phyloP scores from a whole-genome alignment of 768 basidiomycete species.

The Bullera alba region DNA sequence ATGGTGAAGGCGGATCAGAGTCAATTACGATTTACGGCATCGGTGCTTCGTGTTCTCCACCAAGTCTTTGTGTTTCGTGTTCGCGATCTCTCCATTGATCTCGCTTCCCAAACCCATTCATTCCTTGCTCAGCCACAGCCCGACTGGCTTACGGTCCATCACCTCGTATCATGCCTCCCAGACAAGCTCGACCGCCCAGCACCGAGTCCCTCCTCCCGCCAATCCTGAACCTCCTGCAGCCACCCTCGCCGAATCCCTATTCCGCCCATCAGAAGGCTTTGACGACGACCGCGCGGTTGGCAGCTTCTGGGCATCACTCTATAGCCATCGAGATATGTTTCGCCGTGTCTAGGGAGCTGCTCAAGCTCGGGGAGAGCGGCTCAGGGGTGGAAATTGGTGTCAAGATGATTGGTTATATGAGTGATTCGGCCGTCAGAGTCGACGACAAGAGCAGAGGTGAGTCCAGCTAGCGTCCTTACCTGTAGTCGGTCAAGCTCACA shows the following conservation, averaged over 20 bases:
- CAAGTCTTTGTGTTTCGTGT: too few relatives aligned
- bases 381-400: constrained; percentile 79
- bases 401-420: constrained; percentile 78
- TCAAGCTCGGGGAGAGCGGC: constrained; percentile 80
- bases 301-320: constrained; percentile 58
- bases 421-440: constrained; percentile 62
- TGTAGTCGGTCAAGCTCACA: background rate
- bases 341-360: constrained; percentile 74
- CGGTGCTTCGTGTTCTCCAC: too few relatives aligned
- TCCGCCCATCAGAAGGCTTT: constrained; percentile 96
- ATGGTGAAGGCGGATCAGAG: too few relatives aligned
- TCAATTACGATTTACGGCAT: too few relatives aligned
- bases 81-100: too few relatives aligned
- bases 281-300: constrained; percentile 76
- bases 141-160: too few relatives aligned
- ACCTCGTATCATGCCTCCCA: constrained; percentile 43
- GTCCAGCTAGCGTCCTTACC: constrained; percentile 20
- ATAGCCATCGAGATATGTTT: constrained; percentile 90
- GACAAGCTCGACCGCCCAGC: constrained; percentile 22
- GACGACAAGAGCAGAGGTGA: constrained; percentile 74
- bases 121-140: too few relatives aligned
- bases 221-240: constrained; percentile 31
- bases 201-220: constrained; percentile 38
- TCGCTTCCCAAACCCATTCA: too few relatives aligned
- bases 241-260: constrained; percentile 66